These are phyloP conservation scores for Pseudogymnoascus sp. DNA, from an alignment of 2,329 filamentous ascomycete genomes.

Conservation along the genomic window DNA sequence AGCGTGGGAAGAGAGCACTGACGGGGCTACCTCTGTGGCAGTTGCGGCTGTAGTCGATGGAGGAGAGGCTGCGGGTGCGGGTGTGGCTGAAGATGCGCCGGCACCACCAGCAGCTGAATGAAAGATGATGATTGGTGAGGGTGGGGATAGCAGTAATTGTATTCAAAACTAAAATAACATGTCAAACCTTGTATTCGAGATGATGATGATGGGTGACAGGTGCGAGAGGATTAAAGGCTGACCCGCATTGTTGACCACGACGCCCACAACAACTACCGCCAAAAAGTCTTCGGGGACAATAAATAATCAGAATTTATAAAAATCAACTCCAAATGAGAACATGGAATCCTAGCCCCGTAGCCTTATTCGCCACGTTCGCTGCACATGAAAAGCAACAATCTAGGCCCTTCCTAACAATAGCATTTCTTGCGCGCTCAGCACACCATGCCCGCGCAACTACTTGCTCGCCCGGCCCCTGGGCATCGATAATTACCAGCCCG, in stretches of 20 bases:
- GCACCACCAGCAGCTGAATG: neutral
- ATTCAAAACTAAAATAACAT: neutral
- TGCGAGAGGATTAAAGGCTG: too few relatives aligned
- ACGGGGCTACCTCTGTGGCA: neutral
- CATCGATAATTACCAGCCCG: neutral
- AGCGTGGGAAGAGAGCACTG: conserved; percentile 32
- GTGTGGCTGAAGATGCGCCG: neutral
- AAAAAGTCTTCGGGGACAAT: too few relatives aligned
- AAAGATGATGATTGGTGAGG: neutral
- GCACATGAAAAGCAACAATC: neutral
- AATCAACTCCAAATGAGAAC: neutral
- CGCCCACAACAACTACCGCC: too few relatives aligned
- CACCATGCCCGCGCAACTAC: neutral
- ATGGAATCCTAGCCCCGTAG: neutral
- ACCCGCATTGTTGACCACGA: too few relatives aligned
- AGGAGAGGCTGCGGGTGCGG: neutral
- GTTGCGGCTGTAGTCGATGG: neutral
- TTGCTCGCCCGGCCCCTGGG: neutral
- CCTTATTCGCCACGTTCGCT: neutral
- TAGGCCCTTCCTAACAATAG: neutral
- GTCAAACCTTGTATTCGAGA: neutral
- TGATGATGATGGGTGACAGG: too few relatives aligned
- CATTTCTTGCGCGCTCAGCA: neutral
- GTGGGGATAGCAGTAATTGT: neutral
- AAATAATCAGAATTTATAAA: too few relatives aligned